Base-by-base conservation (phyloP, 139 green algal genomes). In the Chlamydomonas incerta region DNA sequence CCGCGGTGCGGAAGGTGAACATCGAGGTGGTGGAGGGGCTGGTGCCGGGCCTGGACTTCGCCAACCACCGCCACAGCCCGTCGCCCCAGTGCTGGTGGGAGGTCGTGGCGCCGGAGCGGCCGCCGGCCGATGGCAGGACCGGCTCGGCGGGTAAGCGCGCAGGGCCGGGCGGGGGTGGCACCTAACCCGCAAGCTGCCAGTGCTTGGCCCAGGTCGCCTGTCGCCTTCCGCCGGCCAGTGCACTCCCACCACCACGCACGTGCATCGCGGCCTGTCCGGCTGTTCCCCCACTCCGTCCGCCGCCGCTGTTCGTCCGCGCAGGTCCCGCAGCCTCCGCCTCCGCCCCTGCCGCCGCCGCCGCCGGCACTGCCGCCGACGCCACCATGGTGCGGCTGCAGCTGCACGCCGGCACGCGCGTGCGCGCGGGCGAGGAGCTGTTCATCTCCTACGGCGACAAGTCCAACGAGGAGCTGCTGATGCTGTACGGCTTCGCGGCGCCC, bases 31-130 rank as follows among this genome's bases (percentile, higher is more conserved):
- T 93, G 29, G 95, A 96, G 92, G 93, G 90, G 21, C 74, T 98
- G 1, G 93, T 98, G 34, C 96, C 96, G 23, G 96, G 96, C 2
- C 88, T 98, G 65, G 96, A 98, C 89, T 97, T 98, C 82, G 92
- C 87, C 81, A 98, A 98, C 90, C 96, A 98, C 88, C 74, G 79
- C 20, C 37, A 58, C 57, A 73, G 17, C 0, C 29, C 55, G 3
- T 28, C 17, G 46, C 81, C 94, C 4, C 62, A 88, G 46, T 91
- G 83, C 84, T 92, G 91, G 74, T 97, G 93, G 93, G 92, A 92
- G 71, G 80, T 91, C 31, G 72, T 63, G 23, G 63, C 29, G 33
- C 80, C 77, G 28, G 69, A 80, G 72, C 65, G 66, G 20, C 46
- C 37, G n/a, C 69, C 62, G 2, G 18, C 62, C 14, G 24, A 31